Base-by-base conservation (phyloP, 306 rosid species). In the Canavalia ensiformis region DNA sequence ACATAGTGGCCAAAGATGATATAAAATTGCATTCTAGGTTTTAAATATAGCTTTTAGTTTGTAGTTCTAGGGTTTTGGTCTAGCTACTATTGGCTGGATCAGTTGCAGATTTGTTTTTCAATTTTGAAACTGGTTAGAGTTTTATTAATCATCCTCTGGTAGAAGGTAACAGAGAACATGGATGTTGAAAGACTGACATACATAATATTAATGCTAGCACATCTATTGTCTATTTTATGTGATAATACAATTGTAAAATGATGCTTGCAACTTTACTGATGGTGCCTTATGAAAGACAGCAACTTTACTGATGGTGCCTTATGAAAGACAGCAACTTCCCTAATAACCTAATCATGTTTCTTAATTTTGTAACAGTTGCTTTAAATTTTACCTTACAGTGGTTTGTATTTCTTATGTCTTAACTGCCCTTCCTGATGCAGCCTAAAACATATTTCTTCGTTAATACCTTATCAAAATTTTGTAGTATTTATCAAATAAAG, bases 21-120 rank as follows among this genome's bases (percentile, higher is more conserved):
- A 52, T 63, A 58, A 54, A 72, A 34, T 63, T 80, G 54, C 65
- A 29, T 71, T 50, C 28, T 8, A 33, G 49, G 57, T 7, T 76
- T 72, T 34, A 10, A 28, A 34, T 76, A 18, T 60, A 25, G 31
- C 47, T 58, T 75, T n/a, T 45, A 29, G 9, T 44, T 0, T 29
- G 8, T 8, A 5, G 37, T 47, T 31, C 62, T 63, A 5, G 9
- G 42, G 42, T 37, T 35, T 42, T 54, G 73, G 33, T 62, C 64
- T 47, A 49, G 42, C 47, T 63, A 30, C 8, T 1, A 37, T 35
- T 72, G 65, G 6, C 42, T 33, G 60, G 60, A 12, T 62, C 37
- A 46, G 49, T 75, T 47, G 13, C 47, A 0, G 62, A 47, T 62
- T 39, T 64, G 11, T 39, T 33, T 77, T 63, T 7, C 35, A 1